Evolutionary conservation across 305 asterid species (phyloP), one percentile per base, ranked within the genome.

Genomic region (Solanum hybrid): DNA sequence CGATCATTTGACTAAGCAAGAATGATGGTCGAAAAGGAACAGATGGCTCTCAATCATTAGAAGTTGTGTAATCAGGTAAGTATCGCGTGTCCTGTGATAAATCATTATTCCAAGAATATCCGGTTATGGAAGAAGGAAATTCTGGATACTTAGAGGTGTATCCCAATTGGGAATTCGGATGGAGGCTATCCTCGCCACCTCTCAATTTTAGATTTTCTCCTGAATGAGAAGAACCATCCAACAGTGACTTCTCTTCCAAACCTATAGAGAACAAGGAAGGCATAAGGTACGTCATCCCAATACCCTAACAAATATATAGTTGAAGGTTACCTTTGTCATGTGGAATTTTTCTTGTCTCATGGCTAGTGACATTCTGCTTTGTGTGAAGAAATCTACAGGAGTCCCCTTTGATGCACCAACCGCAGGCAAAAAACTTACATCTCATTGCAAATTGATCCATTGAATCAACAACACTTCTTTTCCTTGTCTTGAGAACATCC

Each of bases 351-450:
- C 89, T 85, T 38, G 88, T 91, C 73, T 91, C 92, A 92, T 91
- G 24, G 69, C 95, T 87, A 84, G 81, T 56, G 4, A 60, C 87
- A 5, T 29, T 76, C 77, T 90, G 91, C 87, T 85, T 95, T 85
- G 91, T 79, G 90, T 97, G 99, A 92, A 96, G 96, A 92, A 96
- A 97, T 89, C 95, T 95, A 93, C 98, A 97, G 6, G 98, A 92
- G 35, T 85, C 94, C 86, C 98, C 98, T 92, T 91, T 95, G 91
- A 96, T 94, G 92, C 99, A 97, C 98, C 99, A 96, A 56, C 99
- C 99, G 91, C 92, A 93, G 82, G 96, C 92, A 89, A 95, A 94
- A 91, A 94, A 96, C 37, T 94, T 94, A 85, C 99, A 97, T 64
- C 91, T 88, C 86, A 92, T 92, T 91, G 92, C 95, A 69, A 90